Percentiles rank a stretch among this genome's conserved stretches.
These are phyloP conservation scores for Pilatotrama ljubarskyi DNA, from an alignment of 768 basidiomycete genomes.

Conservation along the genomic window DNA sequence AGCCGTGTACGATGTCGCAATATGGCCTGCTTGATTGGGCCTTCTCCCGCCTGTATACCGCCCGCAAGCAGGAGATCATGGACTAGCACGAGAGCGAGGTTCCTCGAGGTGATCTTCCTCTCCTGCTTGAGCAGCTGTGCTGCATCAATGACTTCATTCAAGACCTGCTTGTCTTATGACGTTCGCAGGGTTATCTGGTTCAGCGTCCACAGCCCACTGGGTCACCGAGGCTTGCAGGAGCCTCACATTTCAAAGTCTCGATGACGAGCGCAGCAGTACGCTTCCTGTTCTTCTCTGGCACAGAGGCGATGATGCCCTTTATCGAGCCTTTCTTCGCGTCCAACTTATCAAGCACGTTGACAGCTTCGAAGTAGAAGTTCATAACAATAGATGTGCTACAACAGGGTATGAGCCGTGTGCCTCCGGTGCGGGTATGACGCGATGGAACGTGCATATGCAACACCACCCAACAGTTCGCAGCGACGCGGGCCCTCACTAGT, in stretches of 20 bases:
- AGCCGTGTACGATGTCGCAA: constrained; percentile 89
- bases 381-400: constrained; percentile 44
- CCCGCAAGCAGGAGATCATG: constrained; percentile 85
- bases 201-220: neutral
- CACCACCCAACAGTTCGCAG: neutral
- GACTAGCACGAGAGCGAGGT: constrained; percentile 81
- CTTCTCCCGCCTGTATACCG: constrained; percentile 89
- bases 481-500: neutral
- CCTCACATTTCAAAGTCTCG: constrained; percentile 92
- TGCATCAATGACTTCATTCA: constrained; percentile 66
- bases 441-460: constrained; percentile 11
- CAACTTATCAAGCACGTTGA: constrained; percentile 78
- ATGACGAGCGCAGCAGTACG: constrained; percentile 86
- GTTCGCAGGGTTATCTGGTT: neutral
- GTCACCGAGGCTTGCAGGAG: neutral
- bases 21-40: constrained; percentile 85
- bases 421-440: constrained; percentile 10
- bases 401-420: constrained; percentile 29
- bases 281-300: constrained; percentile 74
- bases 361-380: constrained; percentile 97
- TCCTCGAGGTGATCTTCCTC: constrained; percentile 71
- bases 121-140: constrained; percentile 75
- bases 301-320: constrained; percentile 73
- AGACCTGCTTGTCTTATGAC: constrained; percentile 68
- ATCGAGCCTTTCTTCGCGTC: constrained; percentile 92